Percentiles rank a stretch among this genome's conserved stretches.
These are phyloP conservation scores for Polytrichum commune DNA, from an alignment of 225 moss, liverwort and hornwort genomes.

Conservation along the genomic window DNA sequence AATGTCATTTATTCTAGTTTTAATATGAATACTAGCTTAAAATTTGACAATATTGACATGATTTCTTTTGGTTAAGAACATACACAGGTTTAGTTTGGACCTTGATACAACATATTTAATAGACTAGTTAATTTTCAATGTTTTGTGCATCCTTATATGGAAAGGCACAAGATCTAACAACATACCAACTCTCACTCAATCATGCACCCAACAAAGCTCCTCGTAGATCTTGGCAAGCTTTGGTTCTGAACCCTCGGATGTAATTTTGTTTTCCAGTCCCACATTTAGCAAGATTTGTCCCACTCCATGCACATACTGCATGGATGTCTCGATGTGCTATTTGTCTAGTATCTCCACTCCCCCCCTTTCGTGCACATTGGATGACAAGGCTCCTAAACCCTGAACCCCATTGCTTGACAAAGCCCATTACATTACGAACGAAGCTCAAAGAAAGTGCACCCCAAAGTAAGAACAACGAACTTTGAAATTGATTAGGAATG, in stretches of 20 bases:
- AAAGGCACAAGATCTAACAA: neutral
- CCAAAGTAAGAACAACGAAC: too few species aligned
- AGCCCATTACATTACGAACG: too few species aligned
- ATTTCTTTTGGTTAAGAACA: too few species aligned
- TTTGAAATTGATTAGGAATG: too few species aligned
- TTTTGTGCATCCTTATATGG: neutral
- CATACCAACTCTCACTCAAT: slow-evolving; percentile 70
- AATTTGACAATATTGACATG: neutral
- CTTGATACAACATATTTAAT: neutral
- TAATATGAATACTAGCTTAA: too few species aligned
- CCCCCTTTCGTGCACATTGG: slow-evolving; percentile 76
- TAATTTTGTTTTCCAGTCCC: slow-evolving; percentile 72
- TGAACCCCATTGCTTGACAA: slow-evolving; percentile 12
- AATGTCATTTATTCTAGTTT: neutral
- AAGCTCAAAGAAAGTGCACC: too few species aligned
- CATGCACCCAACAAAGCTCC: slow-evolving; percentile 65
- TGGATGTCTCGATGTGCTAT: slow-evolving; percentile 74
- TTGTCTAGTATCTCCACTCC: slow-evolving; percentile 77
- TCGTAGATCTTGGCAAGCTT: slow-evolving; percentile 69
- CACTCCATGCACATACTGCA: slow-evolving; percentile 76
- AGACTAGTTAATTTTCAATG: neutral
- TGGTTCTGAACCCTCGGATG: slow-evolving; percentile 56
- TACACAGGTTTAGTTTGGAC: too few species aligned
- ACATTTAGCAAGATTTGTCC: slow-evolving; percentile 62
- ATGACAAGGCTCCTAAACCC: slow-evolving; percentile 35